Percentiles rank a stretch among this genome's conserved stretches.
These are phyloP conservation scores for Melastoma malabathricum DNA, from an alignment of 345 rosid species.

Conservation along the genomic window DNA sequence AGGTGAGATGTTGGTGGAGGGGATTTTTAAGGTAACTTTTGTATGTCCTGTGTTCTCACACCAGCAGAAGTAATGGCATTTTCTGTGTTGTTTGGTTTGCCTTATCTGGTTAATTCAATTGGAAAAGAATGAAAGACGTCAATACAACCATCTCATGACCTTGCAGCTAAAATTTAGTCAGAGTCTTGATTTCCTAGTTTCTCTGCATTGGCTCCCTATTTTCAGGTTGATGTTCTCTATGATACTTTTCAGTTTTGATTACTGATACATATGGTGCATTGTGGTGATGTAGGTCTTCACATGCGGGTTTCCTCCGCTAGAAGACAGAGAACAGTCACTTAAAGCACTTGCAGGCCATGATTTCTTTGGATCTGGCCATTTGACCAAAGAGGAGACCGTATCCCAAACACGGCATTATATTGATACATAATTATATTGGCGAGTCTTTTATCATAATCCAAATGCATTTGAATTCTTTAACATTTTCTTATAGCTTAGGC, in stretches of 20 bases:
- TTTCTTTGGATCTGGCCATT: slow-evolving; percentile 73
- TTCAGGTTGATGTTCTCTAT: background rate
- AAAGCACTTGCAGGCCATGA: slow-evolving; percentile 54
- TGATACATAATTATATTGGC: background rate
- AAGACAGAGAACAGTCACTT: slow-evolving; percentile 66
- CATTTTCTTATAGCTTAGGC: slow-evolving; percentile 35
- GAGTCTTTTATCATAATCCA: background rate
- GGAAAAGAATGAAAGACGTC: no score
- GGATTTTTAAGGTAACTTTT: slow-evolving; percentile 63
- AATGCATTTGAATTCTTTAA: slow-evolving; percentile 16
- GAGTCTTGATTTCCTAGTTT: no score
- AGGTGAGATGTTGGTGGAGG: slow-evolving; percentile 69
- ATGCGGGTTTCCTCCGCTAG: slow-evolving; percentile 92
- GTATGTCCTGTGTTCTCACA: background rate
- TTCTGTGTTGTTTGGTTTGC: background rate
- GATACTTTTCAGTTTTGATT: background rate
- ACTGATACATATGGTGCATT: background rate
- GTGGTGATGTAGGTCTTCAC: slow-evolving; percentile 47
- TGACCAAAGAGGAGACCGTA: slow-evolving; percentile 77
- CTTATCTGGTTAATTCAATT: no score
- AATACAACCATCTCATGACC: no score
- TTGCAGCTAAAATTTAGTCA: no score
- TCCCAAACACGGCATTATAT: slow-evolving; percentile 15
- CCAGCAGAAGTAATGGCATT: background rate
- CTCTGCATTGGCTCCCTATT: no score